These are phyloP conservation scores for Agaricus subrufescens DNA, from an alignment of 768 basidiomycete genomes.

Conservation along the genomic window DNA sequence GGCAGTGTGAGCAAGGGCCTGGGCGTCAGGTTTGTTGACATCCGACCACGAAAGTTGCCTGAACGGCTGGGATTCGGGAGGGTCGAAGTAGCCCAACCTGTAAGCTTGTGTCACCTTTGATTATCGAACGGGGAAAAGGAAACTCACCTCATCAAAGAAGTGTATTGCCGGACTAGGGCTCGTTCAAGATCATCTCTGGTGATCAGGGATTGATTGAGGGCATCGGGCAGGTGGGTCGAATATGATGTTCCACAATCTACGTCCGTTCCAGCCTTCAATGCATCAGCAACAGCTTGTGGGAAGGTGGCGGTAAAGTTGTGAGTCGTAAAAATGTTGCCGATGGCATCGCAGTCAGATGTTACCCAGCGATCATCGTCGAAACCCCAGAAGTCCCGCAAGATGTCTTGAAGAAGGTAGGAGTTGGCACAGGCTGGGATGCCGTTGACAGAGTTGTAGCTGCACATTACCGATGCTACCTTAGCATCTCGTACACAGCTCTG, in stretches of 20 bases:
- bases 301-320: slow-evolving; percentile 44
- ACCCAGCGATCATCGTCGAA: slow-evolving; percentile 49
- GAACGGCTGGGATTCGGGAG: slow-evolving; percentile 43
- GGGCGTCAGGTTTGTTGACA: slow-evolving; percentile 43
- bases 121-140: not conserved
- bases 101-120: not conserved
- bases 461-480: slow-evolving; percentile 57
- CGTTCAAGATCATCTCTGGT: slow-evolving; percentile 37
- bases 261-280: slow-evolving; percentile 50
- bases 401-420: slow-evolving; percentile 45
- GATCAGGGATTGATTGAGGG: slow-evolving; percentile 44
- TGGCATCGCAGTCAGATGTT: slow-evolving; percentile 53
- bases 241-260: slow-evolving; percentile 52
- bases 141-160: slow-evolving; percentile 46
- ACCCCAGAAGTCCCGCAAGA: slow-evolving; percentile 48
- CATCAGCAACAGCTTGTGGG: slow-evolving; percentile 43
- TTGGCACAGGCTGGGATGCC: slow-evolving; percentile 54
- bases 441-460: slow-evolving; percentile 60
- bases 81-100: slow-evolving; percentile 57
- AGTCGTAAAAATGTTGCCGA: slow-evolving; percentile 43
- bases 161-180: slow-evolving; percentile 43
- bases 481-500: slow-evolving; percentile 58
- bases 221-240: slow-evolving; percentile 36
- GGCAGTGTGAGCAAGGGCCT: slow-evolving; percentile 43
- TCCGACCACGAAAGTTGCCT: slow-evolving; percentile 44